phyloP scores from a whole-genome alignment of 768 basidiomycete species.

The Russula foetens region DNA sequence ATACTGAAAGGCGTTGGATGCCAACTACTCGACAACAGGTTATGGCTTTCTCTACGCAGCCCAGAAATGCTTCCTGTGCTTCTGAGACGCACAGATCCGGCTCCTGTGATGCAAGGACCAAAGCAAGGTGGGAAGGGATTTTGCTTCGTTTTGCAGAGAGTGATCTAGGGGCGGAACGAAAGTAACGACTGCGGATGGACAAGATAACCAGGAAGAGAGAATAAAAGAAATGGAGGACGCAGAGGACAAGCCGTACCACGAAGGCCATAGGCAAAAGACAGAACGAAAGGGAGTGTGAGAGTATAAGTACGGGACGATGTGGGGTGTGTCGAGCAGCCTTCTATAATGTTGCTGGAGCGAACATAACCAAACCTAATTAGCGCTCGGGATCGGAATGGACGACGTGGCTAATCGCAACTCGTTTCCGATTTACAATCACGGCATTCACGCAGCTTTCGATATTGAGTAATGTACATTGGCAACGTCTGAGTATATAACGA shows the following conservation, averaged over 20 bases:
- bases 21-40: constrained; percentile 58
- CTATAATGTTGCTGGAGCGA: neutral
- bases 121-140: constrained; percentile 56
- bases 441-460: neutral
- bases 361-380: neutral
- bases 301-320: neutral
- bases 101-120: constrained; percentile 48
- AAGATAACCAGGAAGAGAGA: constrained; percentile 34
- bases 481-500: neutral
- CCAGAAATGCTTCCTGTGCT: constrained; percentile 37
- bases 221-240: constrained; percentile 52
- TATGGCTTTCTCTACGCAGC: constrained; percentile 45
- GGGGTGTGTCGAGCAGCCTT: neutral
- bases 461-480: neutral
- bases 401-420: constrained; percentile 2
- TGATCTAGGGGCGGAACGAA: constrained; percentile 35
- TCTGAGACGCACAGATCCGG: constrained; percentile 27
- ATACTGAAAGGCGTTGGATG: constrained; percentile 57
- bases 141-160: constrained; percentile 46
- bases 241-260: constrained; percentile 41
- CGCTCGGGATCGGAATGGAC: neutral
- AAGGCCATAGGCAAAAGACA: constrained; percentile 29
- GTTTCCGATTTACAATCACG: neutral
- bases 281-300: neutral
- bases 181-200: constrained; percentile 34